Percentiles rank a stretch among this genome's conserved stretches.
These are phyloP conservation scores for Stephanodiscus triporus DNA, from an alignment of 108 stramenopile species.

Conservation along the genomic window DNA sequence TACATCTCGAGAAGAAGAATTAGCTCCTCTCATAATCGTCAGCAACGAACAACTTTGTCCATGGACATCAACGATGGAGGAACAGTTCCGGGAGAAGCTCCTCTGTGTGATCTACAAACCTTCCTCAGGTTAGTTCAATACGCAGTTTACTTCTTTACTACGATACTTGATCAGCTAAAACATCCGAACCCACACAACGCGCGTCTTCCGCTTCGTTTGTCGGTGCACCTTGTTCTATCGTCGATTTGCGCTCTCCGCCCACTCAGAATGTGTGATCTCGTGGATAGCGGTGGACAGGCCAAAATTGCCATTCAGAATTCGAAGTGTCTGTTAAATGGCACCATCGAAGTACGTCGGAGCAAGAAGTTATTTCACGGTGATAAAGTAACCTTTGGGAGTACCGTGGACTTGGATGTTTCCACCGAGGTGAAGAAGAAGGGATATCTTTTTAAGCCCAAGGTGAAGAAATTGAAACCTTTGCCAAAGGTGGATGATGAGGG, in stretches of 20 bases:
- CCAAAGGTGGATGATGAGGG: constrained; percentile 21
- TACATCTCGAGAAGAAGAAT: background rate
- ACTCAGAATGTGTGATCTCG: background rate
- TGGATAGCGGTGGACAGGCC: constrained; percentile 1
- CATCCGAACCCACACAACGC: no score
- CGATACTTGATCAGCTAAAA: no score
- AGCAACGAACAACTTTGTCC: background rate
- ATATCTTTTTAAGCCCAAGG: constrained; percentile 26
- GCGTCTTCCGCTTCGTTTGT: no score
- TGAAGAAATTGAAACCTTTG: constrained; percentile 34
- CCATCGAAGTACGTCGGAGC: constrained; percentile 22
- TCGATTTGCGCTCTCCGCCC: background rate
- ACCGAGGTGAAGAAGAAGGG: constrained; percentile 25
- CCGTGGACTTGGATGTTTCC: constrained; percentile 17
- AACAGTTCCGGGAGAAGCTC: background rate
- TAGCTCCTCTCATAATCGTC: background rate
- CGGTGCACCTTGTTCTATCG: background rate
- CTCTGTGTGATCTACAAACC: constrained; percentile 1
- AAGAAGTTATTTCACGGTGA: constrained; percentile 31
- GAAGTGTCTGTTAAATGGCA: constrained; percentile 14
- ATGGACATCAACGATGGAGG: background rate
- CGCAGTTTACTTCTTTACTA: background rate
- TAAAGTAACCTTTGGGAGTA: constrained; percentile 24
- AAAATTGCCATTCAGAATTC: background rate
- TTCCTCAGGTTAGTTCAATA: background rate